Percentiles rank a stretch among this genome's conserved stretches.
Conservation (phyloP, 2,329 filamentous ascomycete species). For the Aspergillus costaricaensis region DNA sequence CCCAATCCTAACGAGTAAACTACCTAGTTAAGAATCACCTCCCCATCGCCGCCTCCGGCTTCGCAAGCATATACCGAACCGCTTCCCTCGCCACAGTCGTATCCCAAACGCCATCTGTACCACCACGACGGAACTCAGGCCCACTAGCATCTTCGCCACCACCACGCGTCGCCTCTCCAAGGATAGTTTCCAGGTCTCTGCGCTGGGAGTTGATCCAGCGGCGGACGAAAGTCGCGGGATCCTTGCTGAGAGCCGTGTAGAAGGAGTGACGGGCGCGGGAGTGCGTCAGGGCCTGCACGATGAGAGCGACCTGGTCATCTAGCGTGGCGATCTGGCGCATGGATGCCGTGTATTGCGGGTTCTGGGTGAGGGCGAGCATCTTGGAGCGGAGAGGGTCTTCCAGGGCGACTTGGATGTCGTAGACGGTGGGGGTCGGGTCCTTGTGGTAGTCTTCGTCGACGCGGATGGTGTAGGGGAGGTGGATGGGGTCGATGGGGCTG, state of each 20-base stretch:
- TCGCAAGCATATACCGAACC: constrained; percentile 62
- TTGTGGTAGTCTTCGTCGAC: constrained; percentile 83
- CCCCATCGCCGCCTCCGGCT: constrained; percentile 40
- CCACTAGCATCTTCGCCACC: constrained; percentile 57
- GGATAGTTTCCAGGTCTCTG: constrained; percentile 82
- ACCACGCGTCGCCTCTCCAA: constrained; percentile 72
- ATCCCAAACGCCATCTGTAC: constrained; percentile 64
- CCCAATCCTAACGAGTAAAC: not conserved
- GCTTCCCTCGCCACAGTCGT: constrained; percentile 62
- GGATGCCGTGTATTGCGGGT: constrained; percentile 68
- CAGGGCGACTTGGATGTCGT: constrained; percentile 82
- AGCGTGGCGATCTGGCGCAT: constrained; percentile 74
- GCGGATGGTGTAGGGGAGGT: constrained; percentile 88
- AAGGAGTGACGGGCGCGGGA: constrained; percentile 91
- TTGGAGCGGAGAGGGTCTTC: constrained; percentile 76
- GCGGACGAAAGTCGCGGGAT: constrained; percentile 80
- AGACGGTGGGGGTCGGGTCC: constrained; percentile 75
- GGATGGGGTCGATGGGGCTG: constrained; percentile 74
- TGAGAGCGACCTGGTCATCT: constrained; percentile 81
- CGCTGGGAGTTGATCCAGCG: constrained; percentile 91
- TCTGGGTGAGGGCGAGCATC: constrained; percentile 66
- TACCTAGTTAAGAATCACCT: constrained; percentile 16
- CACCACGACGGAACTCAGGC: constrained; percentile 50
- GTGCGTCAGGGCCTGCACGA: constrained; percentile 79
- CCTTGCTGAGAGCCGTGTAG: constrained; percentile 73